Evolutionary conservation across 2,329 filamentous ascomycete species (phyloP).

Genomic region (Colletotrichum aenigma): DNA sequence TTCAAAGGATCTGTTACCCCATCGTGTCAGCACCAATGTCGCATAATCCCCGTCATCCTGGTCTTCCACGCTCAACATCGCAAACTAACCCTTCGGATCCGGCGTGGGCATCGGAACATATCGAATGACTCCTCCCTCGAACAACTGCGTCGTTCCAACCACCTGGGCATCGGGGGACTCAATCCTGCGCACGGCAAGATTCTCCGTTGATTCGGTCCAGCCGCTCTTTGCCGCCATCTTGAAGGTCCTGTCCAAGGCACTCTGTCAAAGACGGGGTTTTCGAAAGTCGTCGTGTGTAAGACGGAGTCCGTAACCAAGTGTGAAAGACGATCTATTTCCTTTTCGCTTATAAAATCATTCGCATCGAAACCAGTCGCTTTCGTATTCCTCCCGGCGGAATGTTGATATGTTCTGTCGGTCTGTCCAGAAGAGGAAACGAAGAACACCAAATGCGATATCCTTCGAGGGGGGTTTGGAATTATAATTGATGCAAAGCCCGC

Average conservation of each 20-base stretch:
- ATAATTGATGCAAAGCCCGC: constrained; percentile 7
- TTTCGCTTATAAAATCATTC: neutral
- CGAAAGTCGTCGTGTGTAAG: neutral
- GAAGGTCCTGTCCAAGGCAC: neutral
- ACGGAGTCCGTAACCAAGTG: neutral
- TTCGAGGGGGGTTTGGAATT: constrained; percentile 5
- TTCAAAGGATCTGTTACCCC: constrained; percentile 31
- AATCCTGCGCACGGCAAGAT: constrained; percentile 21
- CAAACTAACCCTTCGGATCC: constrained; percentile 30
- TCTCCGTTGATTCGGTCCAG: constrained; percentile 24
- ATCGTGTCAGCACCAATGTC: neutral
- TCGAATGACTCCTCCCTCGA: constrained; percentile 22
- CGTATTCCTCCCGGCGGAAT: constrained; percentile 18
- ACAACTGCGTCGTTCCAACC: constrained; percentile 27
- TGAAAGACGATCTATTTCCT: neutral
- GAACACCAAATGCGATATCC: no score
- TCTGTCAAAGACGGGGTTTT: neutral
- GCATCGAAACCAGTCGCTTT: neutral
- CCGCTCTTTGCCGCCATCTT: constrained; percentile 19
- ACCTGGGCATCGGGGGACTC: constrained; percentile 25
- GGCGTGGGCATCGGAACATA: constrained; percentile 32
- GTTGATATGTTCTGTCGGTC: neutral
- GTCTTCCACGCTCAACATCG: neutral
- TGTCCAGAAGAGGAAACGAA: neutral
- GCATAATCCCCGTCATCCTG: neutral